Percentiles rank a stretch among this genome's conserved stretches.
These are phyloP conservation scores for Neonectria coccinea DNA, from an alignment of 2,329 filamentous ascomycete genomes.

Conservation along the genomic window DNA sequence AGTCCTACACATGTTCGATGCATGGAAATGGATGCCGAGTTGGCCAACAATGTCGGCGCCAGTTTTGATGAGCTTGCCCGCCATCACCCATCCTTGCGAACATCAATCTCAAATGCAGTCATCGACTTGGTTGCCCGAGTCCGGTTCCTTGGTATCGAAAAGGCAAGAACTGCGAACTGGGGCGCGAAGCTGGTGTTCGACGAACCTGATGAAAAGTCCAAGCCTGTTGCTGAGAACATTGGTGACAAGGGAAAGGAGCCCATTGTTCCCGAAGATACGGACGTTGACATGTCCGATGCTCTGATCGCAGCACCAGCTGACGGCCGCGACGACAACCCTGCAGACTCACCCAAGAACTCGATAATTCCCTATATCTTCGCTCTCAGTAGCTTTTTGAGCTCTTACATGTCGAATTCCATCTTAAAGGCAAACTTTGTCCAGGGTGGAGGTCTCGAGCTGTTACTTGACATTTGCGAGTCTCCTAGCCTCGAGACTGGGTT, in stretches of 20 bases:
- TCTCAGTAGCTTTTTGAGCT: constrained; percentile 77
- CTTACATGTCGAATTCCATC: constrained; percentile 79
- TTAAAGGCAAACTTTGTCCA: constrained; percentile 82
- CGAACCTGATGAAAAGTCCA: constrained; percentile 66
- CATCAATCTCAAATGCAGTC: constrained; percentile 84
- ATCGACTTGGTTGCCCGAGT: constrained; percentile 90
- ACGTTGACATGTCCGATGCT: constrained; percentile 76
- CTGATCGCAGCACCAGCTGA: constrained; percentile 38
- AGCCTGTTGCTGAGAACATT: constrained; percentile 65
- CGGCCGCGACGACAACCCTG: constrained; percentile 28
- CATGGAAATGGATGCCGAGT: constrained; percentile 77
- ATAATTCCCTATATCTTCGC: constrained; percentile 80
- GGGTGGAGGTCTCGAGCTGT: constrained; percentile 81
- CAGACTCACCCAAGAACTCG: constrained; percentile 47
- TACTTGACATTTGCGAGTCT: constrained; percentile 86
- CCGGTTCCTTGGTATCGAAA: constrained; percentile 76
- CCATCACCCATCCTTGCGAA: constrained; percentile 88
- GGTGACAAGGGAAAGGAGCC: constrained; percentile 55
- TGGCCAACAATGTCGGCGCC: constrained; percentile 80
- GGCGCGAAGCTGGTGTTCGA: constrained; percentile 82
- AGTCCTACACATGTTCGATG: constrained; percentile 89
- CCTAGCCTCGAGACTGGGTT: constrained; percentile 77
- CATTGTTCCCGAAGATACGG: constrained; percentile 54
- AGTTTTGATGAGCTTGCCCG: constrained; percentile 95
- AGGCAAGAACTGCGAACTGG: constrained; percentile 75